Percentiles rank a stretch among this genome's conserved stretches.
Evolutionary conservation across 2,329 filamentous ascomycete genomes (phyloP).

Genomic region (Neonectria hederae): DNA sequence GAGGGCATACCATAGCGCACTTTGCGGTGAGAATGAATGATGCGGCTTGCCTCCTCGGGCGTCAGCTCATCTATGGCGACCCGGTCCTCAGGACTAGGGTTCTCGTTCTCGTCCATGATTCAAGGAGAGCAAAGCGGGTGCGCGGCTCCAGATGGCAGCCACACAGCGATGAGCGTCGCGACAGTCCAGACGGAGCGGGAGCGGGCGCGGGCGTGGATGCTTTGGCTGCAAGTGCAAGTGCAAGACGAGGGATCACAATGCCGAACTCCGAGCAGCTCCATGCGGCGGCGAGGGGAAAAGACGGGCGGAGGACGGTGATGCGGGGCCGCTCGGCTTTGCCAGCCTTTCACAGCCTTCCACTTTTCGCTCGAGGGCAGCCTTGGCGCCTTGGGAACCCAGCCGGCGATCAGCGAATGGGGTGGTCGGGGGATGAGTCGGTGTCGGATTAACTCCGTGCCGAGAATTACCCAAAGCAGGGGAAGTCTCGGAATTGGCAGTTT

Average conservation of each 20-base stretch:
- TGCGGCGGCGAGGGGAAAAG: constrained; percentile 39
- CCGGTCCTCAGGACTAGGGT: constrained; percentile 55
- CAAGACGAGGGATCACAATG: constrained; percentile 43
- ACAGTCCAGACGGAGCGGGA: constrained; percentile 30
- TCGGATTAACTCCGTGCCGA: neutral
- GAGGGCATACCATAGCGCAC: constrained; percentile 69
- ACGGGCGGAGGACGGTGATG: constrained; percentile 29
- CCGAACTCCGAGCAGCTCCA: constrained; percentile 50
- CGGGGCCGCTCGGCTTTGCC: constrained; percentile 39
- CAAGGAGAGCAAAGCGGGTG: constrained; percentile 31
- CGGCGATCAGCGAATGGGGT: neutral
- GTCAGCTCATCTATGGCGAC: constrained; percentile 65
- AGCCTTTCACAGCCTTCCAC: neutral
- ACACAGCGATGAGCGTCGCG: constrained; percentile 38
- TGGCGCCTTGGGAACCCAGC: neutral
- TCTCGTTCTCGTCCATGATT: constrained; percentile 58
- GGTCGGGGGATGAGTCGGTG: neutral
- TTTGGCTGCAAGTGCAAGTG: constrained; percentile 37
- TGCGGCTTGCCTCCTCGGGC: constrained; percentile 72
- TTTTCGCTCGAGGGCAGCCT: neutral
- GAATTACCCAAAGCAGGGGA: neutral
- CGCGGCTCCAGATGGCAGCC: constrained; percentile 29
- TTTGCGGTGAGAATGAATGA: constrained; percentile 75
- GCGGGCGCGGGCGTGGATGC: constrained; percentile 29
- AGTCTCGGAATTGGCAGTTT: neutral